These are phyloP conservation scores for Hawksworthiomyces lignivorus DNA, from an alignment of 2,329 filamentous ascomycete genomes.

Conservation along the genomic window DNA sequence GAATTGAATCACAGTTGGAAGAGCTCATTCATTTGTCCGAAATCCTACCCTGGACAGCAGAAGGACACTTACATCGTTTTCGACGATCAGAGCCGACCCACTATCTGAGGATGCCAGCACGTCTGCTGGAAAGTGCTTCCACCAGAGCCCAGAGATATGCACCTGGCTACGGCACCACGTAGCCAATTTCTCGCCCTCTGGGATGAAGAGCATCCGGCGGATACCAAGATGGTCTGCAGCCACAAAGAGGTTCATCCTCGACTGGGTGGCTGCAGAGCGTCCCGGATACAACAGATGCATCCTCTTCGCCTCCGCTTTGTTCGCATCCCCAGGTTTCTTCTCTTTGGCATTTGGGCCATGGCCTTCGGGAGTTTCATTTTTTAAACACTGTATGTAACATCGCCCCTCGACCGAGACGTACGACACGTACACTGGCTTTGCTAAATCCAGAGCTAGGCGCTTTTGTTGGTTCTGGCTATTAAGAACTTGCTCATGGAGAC, in stretches of 20 bases:
- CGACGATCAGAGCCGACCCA: constrained; percentile 1
- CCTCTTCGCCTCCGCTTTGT: constrained; percentile 1
- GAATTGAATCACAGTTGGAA: not conserved
- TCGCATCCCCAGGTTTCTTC: not conserved
- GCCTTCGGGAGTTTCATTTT: not conserved
- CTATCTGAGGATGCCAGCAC: not conserved
- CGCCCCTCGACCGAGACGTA: constrained; percentile 3
- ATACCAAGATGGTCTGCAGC: constrained; percentile 4
- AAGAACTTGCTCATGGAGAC: constrained; percentile 1
- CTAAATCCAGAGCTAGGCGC: constrained; percentile 1
- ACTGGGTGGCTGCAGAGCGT: not conserved
- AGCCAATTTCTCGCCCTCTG: not conserved
- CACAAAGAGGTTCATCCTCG: constrained; percentile 1
- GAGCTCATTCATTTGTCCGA: not conserved
- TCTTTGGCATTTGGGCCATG: not conserved
- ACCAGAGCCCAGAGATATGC: constrained; percentile 3
- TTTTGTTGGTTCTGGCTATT: not conserved
- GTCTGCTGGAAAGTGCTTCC: constrained; percentile 1
- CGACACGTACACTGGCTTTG: constrained; percentile 3
- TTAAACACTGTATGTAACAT: constrained; percentile 1
- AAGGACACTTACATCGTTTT: not conserved
- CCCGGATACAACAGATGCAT: constrained; percentile 4
- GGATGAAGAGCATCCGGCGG: not conserved
- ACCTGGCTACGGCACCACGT: constrained; percentile 1
- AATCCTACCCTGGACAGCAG: not conserved